These are phyloP conservation scores for Penicillium sp. DNA, from an alignment of 2,329 filamentous ascomycete species.

Conservation along the genomic window DNA sequence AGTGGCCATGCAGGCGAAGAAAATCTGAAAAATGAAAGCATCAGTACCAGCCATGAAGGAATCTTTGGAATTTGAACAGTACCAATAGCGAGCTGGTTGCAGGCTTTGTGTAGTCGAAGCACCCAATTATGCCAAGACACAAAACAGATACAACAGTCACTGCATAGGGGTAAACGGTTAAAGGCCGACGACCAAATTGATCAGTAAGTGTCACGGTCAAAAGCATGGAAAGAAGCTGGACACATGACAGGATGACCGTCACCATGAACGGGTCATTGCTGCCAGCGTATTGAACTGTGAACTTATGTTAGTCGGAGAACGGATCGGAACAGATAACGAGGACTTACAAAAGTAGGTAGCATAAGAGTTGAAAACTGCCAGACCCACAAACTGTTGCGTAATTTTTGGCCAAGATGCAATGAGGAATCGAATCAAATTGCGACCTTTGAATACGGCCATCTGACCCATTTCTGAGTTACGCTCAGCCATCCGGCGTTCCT, in stretches of 20 bases:
- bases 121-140: conserved; percentile 42
- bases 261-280: conserved; percentile 45
- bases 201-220: conserved; percentile 39
- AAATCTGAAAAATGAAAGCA: conserved; percentile 30
- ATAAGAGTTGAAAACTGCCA: conserved; percentile 43
- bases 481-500: conserved; percentile 35
- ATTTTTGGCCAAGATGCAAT: conserved; percentile 45
- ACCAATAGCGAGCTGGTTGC: conserved; percentile 41
- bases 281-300: conserved; percentile 43
- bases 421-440: conserved; percentile 39
- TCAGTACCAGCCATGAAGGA: neutral
- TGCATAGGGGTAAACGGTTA: conserved; percentile 44
- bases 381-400: conserved; percentile 42
- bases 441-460: conserved; percentile 40
- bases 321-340: neutral
- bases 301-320: neutral
- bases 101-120: conserved; percentile 40
- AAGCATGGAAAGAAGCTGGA: conserved; percentile 46
- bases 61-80: neutral
- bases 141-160: conserved; percentile 40
- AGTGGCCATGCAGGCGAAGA: conserved; percentile 46
- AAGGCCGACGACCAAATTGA: conserved; percentile 37
- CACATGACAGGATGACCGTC: conserved; percentile 44
- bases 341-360: conserved; percentile 42
- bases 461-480: conserved; percentile 28